Evolutionary conservation across 805 yeast species (phyloP).

Genomic region (Tetrapisispora fleetii): DNA sequence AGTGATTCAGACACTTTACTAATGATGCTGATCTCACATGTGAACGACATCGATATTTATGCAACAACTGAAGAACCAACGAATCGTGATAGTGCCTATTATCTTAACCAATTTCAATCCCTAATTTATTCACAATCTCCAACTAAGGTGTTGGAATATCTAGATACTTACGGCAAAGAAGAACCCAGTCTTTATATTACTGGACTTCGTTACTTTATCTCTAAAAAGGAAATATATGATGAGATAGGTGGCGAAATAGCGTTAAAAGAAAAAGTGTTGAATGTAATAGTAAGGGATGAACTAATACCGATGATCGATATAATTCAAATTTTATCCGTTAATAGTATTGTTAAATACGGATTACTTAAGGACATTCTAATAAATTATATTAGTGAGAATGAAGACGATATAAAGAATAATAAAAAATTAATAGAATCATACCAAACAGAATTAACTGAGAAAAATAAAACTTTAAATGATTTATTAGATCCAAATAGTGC

Average conservation of each 20-base stretch:
- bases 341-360: conserved; percentile 60
- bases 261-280: conserved; percentile 38
- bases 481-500: conserved; percentile 32
- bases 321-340: conserved; percentile 54
- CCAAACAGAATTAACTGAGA: conserved; percentile 50
- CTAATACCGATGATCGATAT: conserved; percentile 68
- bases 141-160: conserved; percentile 43
- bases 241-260: conserved; percentile 43
- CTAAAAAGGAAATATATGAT: conserved; percentile 41
- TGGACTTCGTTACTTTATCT: conserved; percentile 54
- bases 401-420: conserved; percentile 60
- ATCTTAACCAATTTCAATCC: conserved; percentile 43
- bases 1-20: conserved; percentile 21
- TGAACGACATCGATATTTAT: conserved; percentile 30
- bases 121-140: conserved; percentile 51
- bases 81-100: conserved; percentile 13
- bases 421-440: conserved; percentile 57
- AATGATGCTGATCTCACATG: conserved; percentile 31
- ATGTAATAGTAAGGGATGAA: conserved; percentile 40
- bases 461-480: conserved; percentile 43
- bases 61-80: conserved; percentile 36
- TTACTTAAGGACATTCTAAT: conserved; percentile 59
- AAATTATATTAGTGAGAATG: conserved; percentile 48
- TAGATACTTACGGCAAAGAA: conserved; percentile 48
- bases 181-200: conserved; percentile 58